phyloP scores from a whole-genome alignment of 2,329 filamentous ascomycete species.

The Ophiostoma sp. region DNA sequence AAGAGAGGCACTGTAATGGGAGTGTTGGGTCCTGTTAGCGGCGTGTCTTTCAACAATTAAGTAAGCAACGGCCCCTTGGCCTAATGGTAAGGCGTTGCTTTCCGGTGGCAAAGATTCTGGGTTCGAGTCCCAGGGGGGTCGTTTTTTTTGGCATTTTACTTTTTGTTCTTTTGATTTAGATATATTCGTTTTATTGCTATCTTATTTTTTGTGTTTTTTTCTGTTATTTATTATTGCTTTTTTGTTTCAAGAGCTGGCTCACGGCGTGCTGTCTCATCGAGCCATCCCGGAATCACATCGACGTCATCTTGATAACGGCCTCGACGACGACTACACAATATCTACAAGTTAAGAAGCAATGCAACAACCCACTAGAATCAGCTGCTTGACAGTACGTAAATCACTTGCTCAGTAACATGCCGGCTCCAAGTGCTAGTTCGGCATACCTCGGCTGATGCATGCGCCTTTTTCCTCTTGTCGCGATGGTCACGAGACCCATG shows the following conservation, averaged over 20 bases:
- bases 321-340: not conserved
- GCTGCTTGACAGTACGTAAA: not conserved
- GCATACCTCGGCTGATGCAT: not conserved
- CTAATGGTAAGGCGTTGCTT: conserved; percentile 18
- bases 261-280: not conserved
- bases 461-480: not conserved
- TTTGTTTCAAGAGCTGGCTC: not conserved
- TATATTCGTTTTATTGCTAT: too few relatives aligned
- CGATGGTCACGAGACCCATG: not conserved
- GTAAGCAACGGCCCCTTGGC: conserved; percentile 17
- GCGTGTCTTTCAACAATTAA: not conserved
- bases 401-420: not conserved
- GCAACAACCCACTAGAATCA: not conserved
- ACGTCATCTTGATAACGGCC: not conserved
- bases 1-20: not conserved
- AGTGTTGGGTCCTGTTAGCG: not conserved
- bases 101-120: conserved; percentile 18
- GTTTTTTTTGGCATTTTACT: not conserved
- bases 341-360: not conserved
- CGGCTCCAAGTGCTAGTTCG: not conserved
- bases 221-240: not conserved
- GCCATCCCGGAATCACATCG: not conserved
- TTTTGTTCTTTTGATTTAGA: not conserved
- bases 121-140: conserved; percentile 18
- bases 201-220: not conserved